Conservation (phyloP, 2,329 filamentous ascomycete genomes). For the Endocalyx cinctus region DNA sequence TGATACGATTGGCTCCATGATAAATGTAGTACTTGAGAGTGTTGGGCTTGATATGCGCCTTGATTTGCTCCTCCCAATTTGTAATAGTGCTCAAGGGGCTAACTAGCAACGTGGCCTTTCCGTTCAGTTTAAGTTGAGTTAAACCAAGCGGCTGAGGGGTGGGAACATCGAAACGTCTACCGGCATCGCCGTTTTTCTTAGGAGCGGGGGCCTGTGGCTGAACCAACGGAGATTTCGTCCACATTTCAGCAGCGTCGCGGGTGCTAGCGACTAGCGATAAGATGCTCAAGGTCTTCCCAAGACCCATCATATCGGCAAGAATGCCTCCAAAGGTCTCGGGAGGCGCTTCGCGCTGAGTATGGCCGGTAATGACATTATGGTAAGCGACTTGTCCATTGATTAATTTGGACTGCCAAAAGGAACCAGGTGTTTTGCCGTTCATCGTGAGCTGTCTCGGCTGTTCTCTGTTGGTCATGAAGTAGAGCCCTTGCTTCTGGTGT, state of each 20-base stretch:
- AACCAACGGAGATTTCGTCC: conserved; percentile 49
- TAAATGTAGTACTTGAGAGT: conserved; percentile 75
- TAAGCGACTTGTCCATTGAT: conserved; percentile 55
- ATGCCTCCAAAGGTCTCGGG: conserved; percentile 68
- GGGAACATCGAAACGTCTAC: conserved; percentile 33
- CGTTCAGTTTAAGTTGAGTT: conserved; percentile 58
- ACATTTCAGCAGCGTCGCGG: conserved; percentile 56
- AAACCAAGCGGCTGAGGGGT: conserved; percentile 41
- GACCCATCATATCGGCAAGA: conserved; percentile 81
- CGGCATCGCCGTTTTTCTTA: conserved; percentile 31
- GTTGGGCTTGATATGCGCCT: conserved; percentile 65
- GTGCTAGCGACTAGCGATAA: conserved; percentile 71
- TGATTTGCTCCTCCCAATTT: conserved; percentile 94
- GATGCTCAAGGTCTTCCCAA: conserved; percentile 84
- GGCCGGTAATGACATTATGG: conserved; percentile 81
- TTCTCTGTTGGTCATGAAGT: conserved; percentile 81
- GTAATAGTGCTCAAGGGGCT: conserved; percentile 86
- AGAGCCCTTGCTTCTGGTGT: conserved; percentile 86
- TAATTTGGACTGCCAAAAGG: conserved; percentile 69
- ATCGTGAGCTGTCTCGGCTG: conserved; percentile 55
- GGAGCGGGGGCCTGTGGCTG: conserved; percentile 39
- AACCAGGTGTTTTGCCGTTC: conserved; percentile 57
- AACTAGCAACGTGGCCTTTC: conserved; percentile 76
- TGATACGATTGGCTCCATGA: conserved; percentile 73
- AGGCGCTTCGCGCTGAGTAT: conserved; percentile 55